A percentile compares a stretch with the other conserved stretches of the same genome.
Evolutionary conservation across 805 yeast genomes (phyloP).

Genomic region (Yarrowia sp.): DNA sequence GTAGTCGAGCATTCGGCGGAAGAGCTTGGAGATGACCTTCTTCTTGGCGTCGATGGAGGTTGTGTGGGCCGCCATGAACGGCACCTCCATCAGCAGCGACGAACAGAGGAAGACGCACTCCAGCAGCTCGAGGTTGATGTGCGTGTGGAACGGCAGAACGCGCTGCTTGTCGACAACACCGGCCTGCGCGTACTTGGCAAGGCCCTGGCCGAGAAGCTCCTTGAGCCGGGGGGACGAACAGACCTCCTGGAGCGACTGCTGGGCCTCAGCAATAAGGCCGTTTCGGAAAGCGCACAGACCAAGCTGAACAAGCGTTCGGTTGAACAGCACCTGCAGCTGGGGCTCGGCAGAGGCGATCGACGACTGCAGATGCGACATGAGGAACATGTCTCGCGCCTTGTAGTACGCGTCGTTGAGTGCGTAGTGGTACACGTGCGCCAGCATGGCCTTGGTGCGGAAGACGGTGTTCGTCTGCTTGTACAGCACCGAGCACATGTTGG

Average conservation of each 20-base stretch:
- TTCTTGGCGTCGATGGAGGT: conserved; percentile 54
- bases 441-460: conserved; percentile 77
- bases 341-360: conserved; percentile 83
- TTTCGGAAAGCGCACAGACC: conserved; percentile 93
- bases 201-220: conserved; percentile 92
- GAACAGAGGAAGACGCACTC: conserved; percentile 92
- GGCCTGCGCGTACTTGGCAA: conserved; percentile 60
- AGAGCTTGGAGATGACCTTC: conserved; percentile 72
- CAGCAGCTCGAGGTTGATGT: conserved; percentile 89
- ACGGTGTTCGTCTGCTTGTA: conserved; percentile 63
- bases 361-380: conserved; percentile 80
- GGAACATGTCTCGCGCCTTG: conserved; percentile 83
- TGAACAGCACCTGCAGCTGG: conserved; percentile 83
- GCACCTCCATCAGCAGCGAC: conserved; percentile 86
- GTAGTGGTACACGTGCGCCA: conserved; percentile 82
- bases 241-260: conserved; percentile 82
- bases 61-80: conserved; percentile 69
- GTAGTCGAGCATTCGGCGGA: conserved; percentile 86
- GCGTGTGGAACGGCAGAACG: conserved; percentile 96
- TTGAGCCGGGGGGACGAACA: conserved; percentile 81
- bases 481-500: conserved; percentile 61
- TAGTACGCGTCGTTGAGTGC: conserved; percentile 83
- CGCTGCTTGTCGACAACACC: conserved; percentile 65
- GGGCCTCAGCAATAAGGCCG: conserved; percentile 82
- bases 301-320: conserved; percentile 91